Base-by-base conservation (phyloP, 208 protist genomes). In the Porcisia deanei region DNA sequence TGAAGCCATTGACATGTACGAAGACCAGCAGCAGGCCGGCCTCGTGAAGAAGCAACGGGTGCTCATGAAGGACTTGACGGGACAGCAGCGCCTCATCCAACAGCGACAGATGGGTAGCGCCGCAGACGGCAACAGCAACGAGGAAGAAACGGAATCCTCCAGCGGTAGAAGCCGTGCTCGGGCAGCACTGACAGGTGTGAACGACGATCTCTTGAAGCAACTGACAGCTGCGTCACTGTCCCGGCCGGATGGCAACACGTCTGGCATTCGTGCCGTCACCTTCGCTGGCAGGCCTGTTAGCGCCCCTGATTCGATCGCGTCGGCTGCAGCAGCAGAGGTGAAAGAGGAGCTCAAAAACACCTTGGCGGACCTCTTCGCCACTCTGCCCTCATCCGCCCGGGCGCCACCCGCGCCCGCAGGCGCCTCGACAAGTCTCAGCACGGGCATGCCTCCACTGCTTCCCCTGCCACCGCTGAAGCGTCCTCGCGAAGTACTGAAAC, bases 1-100 rank as follows among this genome's bases (percentile, higher is more conserved):
- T 66, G 69, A 84, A 63, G 84, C 89, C 2, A 90, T 95, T 12
- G 90, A 96, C 72, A 85, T 96, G 73, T 82, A 79, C 52, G 81
- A 85, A 49, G 90, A 94, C 55, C 84, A 94, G 75, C 71, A 85
- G 76, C 79, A 84, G 63, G 90, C 90, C 30, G 89, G 89, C 6
- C 87, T 93, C 61, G 75, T 90, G 41, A 84, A 86, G 61, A 86
- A 85, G 55, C 71, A 87, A 39, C 86, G 91, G 75, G 84, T 84
- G 41, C 85, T 96, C 34, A 80, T 95, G 57, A 88, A 88, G 65
- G 84, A 92, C 68, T 60, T 95, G 25, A 69, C 67, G 10, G 58
- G 47, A 76, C 75, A 85, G 67, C 77, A 85, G 54, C 70, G 72
- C 57, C 47, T 65, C 39, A 84, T 72, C 43, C 60, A 67, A 63